Base-by-base conservation (phyloP, 192 early-diverging fungal genomes). In the Rhizophagus clarus region DNA sequence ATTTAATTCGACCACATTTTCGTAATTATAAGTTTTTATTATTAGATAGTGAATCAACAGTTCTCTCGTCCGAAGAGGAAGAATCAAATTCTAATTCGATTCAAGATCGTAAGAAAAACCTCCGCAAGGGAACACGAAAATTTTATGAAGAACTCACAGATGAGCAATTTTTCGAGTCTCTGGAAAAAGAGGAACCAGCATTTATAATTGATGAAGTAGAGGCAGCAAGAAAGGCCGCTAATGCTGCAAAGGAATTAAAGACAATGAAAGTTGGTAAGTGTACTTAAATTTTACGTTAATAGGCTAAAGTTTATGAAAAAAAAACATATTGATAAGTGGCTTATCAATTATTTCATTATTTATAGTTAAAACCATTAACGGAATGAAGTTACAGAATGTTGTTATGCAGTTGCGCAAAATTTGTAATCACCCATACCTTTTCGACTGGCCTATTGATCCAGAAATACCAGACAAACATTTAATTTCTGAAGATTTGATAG, bases 341-440 rank as follows among this genome's bases (percentile, higher is more conserved):
- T 64, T 28, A 24, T 64, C 10, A 29, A 11, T 29, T 29, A 28
- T 51, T 56, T 3, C 0, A 28, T 28, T 26, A 51, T 20, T 32
- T 8, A 34, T 45, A 77, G 75, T 47, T 11, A 77, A 77, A 47
- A 28, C 37, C 11, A 90, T 94, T 34, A 91, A 86, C 28, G 90
- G 91, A 74, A 91, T 94, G 80, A 90, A 94, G 64, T 80, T 99
- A 51, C 93, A 95, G 84, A 96, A 96, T 79, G 84, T 94, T 56
- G 88, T 94, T 51, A 95, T 98, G 94, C 97, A 98, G 82, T 86
- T 98, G 40, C 94, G 97, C 74, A 98, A 98, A 82, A 89, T 95
- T 66, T 99, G 97, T 87, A 96, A 98, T 82, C 97, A 99, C 83
- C 97, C 97, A 12, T 99, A 95, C 79, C 84, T 98, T 15, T 97